Base-by-base conservation (phyloP, 768 basidiomycete species). In the Tulasnella sp. region DNA sequence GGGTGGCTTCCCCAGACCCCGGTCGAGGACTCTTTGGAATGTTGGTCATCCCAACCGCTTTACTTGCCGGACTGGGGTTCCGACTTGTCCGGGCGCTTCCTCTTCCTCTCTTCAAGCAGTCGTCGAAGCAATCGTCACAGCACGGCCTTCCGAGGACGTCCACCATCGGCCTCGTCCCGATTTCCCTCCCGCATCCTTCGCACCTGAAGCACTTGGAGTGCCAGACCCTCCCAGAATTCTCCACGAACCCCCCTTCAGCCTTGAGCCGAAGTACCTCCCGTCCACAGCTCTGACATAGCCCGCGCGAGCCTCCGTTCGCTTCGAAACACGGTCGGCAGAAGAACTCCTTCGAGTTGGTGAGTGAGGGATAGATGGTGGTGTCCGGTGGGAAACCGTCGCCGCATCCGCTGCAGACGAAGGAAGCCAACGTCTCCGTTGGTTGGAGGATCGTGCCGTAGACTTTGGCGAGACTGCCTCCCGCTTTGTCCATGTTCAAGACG, bases 371-470 rank as follows among this genome's bases (percentile, higher is more conserved):
- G 79, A 95, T 93, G 40, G 94, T 95, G 29, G 92, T 89, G 83
- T 95, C 93, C 2, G 93, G 93, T 46, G 90, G 88, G 82, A 95
- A 95, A 13, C 87, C 85, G 0, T 86, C 83, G 20, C 86, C 84
- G 82, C 94, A 95, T 16, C 89, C 82, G 44, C 88, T 88, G 82
- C 94, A 95, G 3, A 89, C 88, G 81, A 91, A 91, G 37, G 90
- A 88, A 11, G 87, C 83, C n/a, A 94, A 86, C 7, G 91, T 88
- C 81, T 92, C 92, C 80, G 90, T 90, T 32, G 92, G 89, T 82
- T 94, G 93, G 23, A 95, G 85, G 32, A 95, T 88, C 0, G 94
- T 94, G 37, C 94, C 94, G 80, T 94, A 95, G 5, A 91, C 93
- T 83, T 93, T 95, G 61, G 93, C 89, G 26, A 89, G 86, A 26